phyloP scores from a whole-genome alignment of 768 basidiomycete species.

The Leucogyrophana mollusca region DNA sequence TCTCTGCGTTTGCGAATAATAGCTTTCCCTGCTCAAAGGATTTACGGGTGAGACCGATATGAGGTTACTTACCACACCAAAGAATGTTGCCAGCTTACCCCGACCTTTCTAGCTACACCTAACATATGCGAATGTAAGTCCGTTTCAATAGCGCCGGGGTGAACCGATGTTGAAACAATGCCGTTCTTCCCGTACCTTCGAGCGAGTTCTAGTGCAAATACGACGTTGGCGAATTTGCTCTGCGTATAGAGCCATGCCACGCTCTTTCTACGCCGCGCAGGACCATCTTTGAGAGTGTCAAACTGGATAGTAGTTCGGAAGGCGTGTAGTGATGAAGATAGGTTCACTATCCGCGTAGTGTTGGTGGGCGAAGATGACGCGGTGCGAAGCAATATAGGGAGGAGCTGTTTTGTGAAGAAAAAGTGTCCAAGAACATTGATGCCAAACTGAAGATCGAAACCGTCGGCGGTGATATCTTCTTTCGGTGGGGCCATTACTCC shows the following conservation, averaged over 20 bases:
- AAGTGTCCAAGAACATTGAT: conserved; percentile 45
- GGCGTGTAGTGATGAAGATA: conserved; percentile 12
- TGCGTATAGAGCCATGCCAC: conserved; percentile 5
- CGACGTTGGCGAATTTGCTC: conserved; percentile 14
- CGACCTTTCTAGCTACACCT: neutral
- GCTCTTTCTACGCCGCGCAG: conserved; percentile 8
- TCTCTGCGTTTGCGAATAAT: conserved; percentile 10
- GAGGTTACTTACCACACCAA: no score
- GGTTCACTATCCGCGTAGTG: conserved; percentile 21
- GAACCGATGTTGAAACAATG: conserved; percentile 19
- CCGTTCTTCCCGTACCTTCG: conserved; percentile 20
- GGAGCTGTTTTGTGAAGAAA: conserved; percentile 23
- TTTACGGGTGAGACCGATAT: no score
- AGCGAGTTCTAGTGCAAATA: conserved; percentile 20
- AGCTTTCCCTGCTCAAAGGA: neutral
- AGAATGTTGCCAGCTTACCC: conserved; percentile 2
- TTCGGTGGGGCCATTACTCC: conserved; percentile 45
- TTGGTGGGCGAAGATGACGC: conserved; percentile 12
- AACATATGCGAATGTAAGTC: conserved; percentile 2
- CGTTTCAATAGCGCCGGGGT: conserved; percentile 20
- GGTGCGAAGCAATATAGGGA: conserved; percentile 20
- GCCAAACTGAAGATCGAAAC: conserved; percentile 53
- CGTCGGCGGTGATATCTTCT: conserved; percentile 41
- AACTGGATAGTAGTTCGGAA: conserved; percentile 13
- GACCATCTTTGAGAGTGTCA: conserved; percentile 17